Base-by-base conservation (phyloP, 257 asterid species). In the Ocimum tenuiflorum region DNA sequence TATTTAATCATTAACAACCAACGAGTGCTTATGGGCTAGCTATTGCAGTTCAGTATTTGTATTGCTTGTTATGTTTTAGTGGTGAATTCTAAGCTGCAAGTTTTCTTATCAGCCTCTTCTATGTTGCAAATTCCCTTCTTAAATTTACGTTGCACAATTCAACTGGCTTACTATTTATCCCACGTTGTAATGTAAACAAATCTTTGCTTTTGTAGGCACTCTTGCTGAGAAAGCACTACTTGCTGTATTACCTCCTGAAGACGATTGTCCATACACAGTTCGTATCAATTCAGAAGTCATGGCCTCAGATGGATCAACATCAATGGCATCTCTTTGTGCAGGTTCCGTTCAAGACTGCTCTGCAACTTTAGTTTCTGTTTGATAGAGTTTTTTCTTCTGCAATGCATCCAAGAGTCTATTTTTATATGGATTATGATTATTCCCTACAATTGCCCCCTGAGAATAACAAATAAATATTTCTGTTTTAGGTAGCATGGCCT, bases 281-380 rank as follows among this genome's bases (percentile, higher is more conserved):
- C 97, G 99, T 62, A 71, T 92, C 73, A 92, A 88, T 86, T 79
- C 99, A 50, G 99, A 89, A 82, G 99, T 92, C 51, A 89, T 92
- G 99, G 90, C 97, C 68, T 92, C 99, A 24, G 99, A 92, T 84
- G 97, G 99, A 69, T 92, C 99, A 18, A 92, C 99, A 56, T 92
- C 99, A 53, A 92, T 92, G 99, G 99, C 99, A 63, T 84, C 97
- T 70, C 97, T 89, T 71, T 92, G 99, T 86, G 99, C 96, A 80
- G 99, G 99, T 92, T 77, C 12, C 8, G 63, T 48, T 76, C 29
- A 69, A 59, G 12, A 54, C 29, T 45, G 20, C 42, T 35, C 61
- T 1, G 27, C 67, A 77, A 18, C 53, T 51, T 35, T 10, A 69
- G 20, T 48, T 15, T 46, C 47, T 52, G 55, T 24, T 18, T 60